Evolutionary conservation across 352 stramenopile genomes (phyloP).

Genomic region (Phytophthora tubulina): DNA sequence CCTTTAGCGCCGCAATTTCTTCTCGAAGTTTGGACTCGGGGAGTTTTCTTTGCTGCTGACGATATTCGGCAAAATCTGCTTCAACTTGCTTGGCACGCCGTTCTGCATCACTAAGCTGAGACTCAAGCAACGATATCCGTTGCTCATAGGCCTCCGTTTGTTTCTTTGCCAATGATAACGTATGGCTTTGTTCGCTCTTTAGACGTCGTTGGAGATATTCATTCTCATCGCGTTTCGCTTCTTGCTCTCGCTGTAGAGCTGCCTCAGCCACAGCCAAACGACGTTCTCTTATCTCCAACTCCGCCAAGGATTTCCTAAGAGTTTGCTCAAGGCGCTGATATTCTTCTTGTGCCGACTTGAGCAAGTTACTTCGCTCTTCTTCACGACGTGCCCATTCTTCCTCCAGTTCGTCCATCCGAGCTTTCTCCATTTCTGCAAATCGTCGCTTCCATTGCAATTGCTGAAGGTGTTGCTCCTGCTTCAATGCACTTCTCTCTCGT

Average conservation of each 20-base stretch:
- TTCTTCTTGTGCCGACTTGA: conserved; percentile 65
- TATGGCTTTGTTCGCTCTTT: conserved; percentile 72
- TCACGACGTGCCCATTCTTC: conserved; percentile 82
- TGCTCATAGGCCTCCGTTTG: conserved; percentile 64
- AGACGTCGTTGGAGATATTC: conserved; percentile 62
- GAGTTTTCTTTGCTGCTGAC: conserved; percentile 77
- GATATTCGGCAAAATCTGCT: conserved; percentile 75
- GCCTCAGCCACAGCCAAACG: conserved; percentile 63
- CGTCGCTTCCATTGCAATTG: conserved; percentile 67
- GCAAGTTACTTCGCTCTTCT: conserved; percentile 70
- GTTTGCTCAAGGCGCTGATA: conserved; percentile 78
- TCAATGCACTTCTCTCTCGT: conserved; percentile 49
- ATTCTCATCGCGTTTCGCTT: conserved; percentile 62
- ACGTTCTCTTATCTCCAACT: conserved; percentile 72
- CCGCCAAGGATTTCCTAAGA: conserved; percentile 59
- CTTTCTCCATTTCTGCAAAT: conserved; percentile 64
- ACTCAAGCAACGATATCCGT: conserved; percentile 50
- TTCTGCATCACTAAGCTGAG: conserved; percentile 58
- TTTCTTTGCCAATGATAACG: conserved; percentile 62
- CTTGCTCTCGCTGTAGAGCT: conserved; percentile 65
- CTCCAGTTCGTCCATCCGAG: conserved; percentile 79
- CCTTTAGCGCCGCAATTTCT: conserved; percentile 72
- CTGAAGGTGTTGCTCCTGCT: conserved; percentile 58
- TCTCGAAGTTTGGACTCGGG: conserved; percentile 74
- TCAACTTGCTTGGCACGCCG: conserved; percentile 64